Percentiles rank a stretch among this genome's conserved stretches.
Conservation (phyloP, 805 yeast genomes). For the Nadsonia fulvescens region DNA sequence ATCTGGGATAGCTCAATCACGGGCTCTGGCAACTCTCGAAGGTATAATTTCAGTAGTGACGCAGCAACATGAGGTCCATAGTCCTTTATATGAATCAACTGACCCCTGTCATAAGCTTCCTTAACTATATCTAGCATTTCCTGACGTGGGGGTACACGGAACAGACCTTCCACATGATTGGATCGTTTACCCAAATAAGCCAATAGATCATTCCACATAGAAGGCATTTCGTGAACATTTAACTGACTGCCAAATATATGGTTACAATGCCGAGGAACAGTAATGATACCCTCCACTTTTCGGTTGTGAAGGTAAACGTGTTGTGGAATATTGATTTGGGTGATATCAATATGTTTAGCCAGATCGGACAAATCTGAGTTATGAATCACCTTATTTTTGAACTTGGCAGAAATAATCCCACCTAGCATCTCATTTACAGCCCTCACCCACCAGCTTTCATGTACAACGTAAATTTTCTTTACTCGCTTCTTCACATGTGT, state of each 20-base stretch:
- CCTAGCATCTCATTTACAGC: constrained; percentile 56
- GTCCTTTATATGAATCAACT: constrained; percentile 33
- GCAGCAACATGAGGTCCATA: constrained; percentile 38
- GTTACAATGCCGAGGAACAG: constrained; percentile 26
- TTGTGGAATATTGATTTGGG: constrained; percentile 56
- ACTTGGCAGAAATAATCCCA: constrained; percentile 38
- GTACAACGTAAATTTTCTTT: constrained; percentile 56
- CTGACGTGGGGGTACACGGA: constrained; percentile 11
- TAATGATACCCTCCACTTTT: constrained; percentile 30
- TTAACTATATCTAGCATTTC: constrained; percentile 15
- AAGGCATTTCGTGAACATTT: constrained; percentile 12
- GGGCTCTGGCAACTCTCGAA: constrained; percentile 35
- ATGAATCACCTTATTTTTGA: constrained; percentile 25
- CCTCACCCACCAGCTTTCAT: constrained; percentile 78
- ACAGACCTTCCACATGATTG: constrained; percentile 9
- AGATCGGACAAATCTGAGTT: constrained; percentile 34
- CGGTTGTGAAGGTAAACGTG: constrained; percentile 55
- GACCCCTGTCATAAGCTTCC: constrained; percentile 27
- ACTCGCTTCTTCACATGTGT: constrained; percentile 34
- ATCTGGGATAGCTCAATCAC: constrained; percentile 34
- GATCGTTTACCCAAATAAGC: constrained; percentile 7
- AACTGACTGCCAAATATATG: constrained; percentile 17
- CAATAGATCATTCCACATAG: constrained; percentile 19
- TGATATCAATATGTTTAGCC: constrained; percentile 49
- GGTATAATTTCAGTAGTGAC: constrained; percentile 24